Evolutionary conservation across 805 yeast species (phyloP), one percentile per base, ranked within the genome.

Genomic region (Saccharomycopsis selenospora): DNA sequence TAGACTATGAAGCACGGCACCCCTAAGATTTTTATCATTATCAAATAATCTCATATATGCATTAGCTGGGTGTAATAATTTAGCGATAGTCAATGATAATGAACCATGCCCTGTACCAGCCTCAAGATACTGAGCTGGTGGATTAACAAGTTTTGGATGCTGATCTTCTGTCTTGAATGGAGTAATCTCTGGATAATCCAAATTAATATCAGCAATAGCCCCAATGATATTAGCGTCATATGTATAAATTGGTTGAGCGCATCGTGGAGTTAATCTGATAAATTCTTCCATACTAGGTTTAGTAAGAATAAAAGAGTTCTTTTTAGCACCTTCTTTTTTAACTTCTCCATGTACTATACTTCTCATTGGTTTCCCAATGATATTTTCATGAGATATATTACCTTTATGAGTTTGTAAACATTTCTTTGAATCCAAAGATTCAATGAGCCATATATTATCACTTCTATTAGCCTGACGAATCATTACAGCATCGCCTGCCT

Each of bases 41-140:
- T 28, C 18, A 45, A 53, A 56, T 2, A 55, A 55, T 13, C 55
- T 53, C 8, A 63, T 61, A 46, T 53, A 66, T 14, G 68, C 66
- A 53, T 75, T 75, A 1, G 72, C 73, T 22, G 73, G 61, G 54
- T 75, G 79, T 1, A 75, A 55, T 13, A 60, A 61, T 23, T 62
- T 66, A 22, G 70, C 64, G 13, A 75, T 69, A 6, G 73, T 71
- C 40, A 75, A 46, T 3, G 75, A 63, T 43, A 75, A 55, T 2
- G 79, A 73, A 0, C 80, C 80, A 59, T 74, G 79, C 1, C 80
- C 80, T 2, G 79, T 75, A 3, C 80, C 80, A 1, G 77, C 77
- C 54, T 75, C 80, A 17, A 75, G 57, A 48, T 66, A 68, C 45
- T 73, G 75, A 8, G 63, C 47, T 1, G 73, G 72, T 2, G 60